phyloP scores from a whole-genome alignment of 176 grass and related monocot species.

The Thalia dealbata region DNA sequence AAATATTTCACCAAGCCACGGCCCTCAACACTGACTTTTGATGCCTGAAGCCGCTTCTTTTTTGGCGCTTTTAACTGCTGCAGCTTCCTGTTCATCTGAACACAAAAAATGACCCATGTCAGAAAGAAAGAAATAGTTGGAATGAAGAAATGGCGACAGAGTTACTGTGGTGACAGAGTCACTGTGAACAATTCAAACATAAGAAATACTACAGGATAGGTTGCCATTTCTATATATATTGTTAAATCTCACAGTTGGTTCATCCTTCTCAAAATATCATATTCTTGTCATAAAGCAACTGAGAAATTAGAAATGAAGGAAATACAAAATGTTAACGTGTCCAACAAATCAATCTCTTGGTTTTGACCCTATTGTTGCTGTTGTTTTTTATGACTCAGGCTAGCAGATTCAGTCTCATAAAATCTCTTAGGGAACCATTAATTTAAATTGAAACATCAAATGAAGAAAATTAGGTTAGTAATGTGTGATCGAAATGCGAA shows the following conservation, averaged over 20 bases:
- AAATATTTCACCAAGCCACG: constrained; percentile 92
- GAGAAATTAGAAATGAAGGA: too few species aligned
- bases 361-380: too few species aligned
- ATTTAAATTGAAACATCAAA: too few species aligned
- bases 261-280: neutral
- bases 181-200: neutral
- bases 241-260: neutral
- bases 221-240: neutral
- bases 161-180: neutral
- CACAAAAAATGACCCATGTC: neutral
- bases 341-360: too few species aligned
- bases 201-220: neutral
- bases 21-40: constrained; percentile 85
- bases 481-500: too few species aligned
- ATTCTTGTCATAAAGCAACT: neutral
- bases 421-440: too few species aligned
- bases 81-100: constrained; percentile 91
- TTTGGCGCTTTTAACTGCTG: constrained; percentile 82
- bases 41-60: constrained; percentile 92
- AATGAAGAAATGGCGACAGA: too few species aligned
- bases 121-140: too few species aligned
- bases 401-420: too few species aligned
- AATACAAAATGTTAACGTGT: too few species aligned
- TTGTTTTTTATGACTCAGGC: too few species aligned
- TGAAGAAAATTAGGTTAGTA: too few species aligned